Evolutionary conservation across 108 stramenopile species (phyloP).

Genomic region (Bacterosira constricta): DNA sequence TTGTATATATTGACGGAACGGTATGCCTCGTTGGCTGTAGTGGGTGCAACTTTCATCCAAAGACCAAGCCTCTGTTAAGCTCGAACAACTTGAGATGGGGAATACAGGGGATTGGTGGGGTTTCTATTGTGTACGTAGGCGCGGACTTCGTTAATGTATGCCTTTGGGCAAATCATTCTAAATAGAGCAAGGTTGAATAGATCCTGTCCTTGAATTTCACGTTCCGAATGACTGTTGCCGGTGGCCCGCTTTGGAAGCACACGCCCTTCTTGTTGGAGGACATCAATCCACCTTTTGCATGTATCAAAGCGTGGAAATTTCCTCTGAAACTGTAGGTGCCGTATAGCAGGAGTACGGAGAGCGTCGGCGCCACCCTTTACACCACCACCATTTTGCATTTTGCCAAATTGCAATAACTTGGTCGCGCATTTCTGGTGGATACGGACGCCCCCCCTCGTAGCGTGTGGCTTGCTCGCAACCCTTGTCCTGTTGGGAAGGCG

Average conservation of each 20-base stretch:
- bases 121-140: conserved; percentile 22
- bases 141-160: conserved; percentile 14
- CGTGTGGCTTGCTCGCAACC: too few relatives aligned
- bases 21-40: conserved; percentile 10
- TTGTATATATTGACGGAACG: conserved; percentile 8
- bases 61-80: conserved; percentile 8
- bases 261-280: neutral
- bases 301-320: conserved; percentile 6
- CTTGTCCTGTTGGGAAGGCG: too few relatives aligned
- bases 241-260: neutral
- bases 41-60: conserved; percentile 8
- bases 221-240: conserved; percentile 6
- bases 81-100: conserved; percentile 1
- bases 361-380: too few relatives aligned
- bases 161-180: conserved; percentile 14
- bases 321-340: too few relatives aligned
- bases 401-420: too few relatives aligned
- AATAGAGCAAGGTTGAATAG: conserved; percentile 21
- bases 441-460: too few relatives aligned
- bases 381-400: too few relatives aligned
- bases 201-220: conserved; percentile 22
- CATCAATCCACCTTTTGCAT: conserved; percentile 17
- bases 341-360: too few relatives aligned
- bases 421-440: too few relatives aligned
- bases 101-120: conserved; percentile 1